phyloP scores from a whole-genome alignment of 164 flowering plant genomes.

The Magnolia changhungtana region DNA sequence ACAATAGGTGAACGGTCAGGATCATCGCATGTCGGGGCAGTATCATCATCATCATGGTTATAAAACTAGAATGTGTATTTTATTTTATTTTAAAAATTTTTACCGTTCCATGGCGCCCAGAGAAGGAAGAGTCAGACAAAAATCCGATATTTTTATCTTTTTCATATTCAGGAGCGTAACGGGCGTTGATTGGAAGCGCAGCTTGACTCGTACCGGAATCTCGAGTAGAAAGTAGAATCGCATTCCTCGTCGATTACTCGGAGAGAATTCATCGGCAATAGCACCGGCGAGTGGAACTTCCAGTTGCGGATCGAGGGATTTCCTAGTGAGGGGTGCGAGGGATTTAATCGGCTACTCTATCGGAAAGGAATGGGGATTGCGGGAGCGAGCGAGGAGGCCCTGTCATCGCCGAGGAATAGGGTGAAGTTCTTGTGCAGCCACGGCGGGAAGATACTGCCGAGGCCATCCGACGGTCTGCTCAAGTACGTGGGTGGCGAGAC shows the following conservation, averaged over 20 bases:
- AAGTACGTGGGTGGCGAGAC: conserved; percentile 98
- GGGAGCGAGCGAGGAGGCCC: conserved; percentile 4
- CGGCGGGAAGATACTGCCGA: conserved; percentile 82
- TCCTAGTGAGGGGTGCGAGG: background rate
- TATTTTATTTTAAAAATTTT: too few species aligned
- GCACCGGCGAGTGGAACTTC: background rate
- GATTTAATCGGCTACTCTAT: background rate
- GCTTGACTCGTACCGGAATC: background rate
- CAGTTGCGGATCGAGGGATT: background rate
- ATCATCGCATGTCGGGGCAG: too few species aligned
- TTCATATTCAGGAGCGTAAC: too few species aligned
- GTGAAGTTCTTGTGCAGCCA: conserved; percentile 79
- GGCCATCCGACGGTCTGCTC: conserved; percentile 67
- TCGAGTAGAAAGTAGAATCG: background rate
- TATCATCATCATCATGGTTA: too few species aligned
- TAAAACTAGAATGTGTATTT: too few species aligned
- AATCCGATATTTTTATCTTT: too few species aligned
- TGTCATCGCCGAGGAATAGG: conserved; percentile 32
- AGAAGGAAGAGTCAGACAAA: too few species aligned
- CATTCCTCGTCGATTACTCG: background rate
- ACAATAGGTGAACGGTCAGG: too few species aligned
- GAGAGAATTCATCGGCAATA: background rate
- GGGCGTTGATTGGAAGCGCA: too few species aligned
- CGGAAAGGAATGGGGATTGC: conserved; percentile 2
- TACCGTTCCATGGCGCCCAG: too few species aligned